Evolutionary conservation across 2,329 filamentous ascomycete species (phyloP).

Genomic region (Venturia carpophila): DNA sequence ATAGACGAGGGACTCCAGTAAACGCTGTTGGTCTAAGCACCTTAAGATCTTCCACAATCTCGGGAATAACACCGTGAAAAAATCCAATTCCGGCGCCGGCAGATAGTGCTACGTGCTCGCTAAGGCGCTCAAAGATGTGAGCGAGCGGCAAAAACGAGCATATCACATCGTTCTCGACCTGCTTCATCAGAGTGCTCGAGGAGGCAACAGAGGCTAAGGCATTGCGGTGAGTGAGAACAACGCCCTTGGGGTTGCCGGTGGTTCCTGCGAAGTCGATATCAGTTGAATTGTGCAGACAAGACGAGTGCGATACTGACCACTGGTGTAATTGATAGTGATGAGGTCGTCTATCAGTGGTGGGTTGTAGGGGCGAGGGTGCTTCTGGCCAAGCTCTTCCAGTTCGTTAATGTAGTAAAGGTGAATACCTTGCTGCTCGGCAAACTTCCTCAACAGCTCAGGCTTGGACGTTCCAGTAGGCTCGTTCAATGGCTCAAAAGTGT

Average conservation of each 20-base stretch:
- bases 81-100: slow-evolving; percentile 73
- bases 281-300: slow-evolving; percentile 20
- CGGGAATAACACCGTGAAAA: slow-evolving; percentile 84
- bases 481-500: slow-evolving; percentile 56
- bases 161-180: slow-evolving; percentile 53
- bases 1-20: slow-evolving; percentile 82
- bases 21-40: slow-evolving; percentile 73
- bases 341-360: slow-evolving; percentile 67
- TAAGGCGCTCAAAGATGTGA: slow-evolving; percentile 83
- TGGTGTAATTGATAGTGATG: slow-evolving; percentile 73
- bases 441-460: slow-evolving; percentile 62
- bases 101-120: slow-evolving; percentile 67
- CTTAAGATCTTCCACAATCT: slow-evolving; percentile 87
- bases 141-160: slow-evolving; percentile 89
- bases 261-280: slow-evolving; percentile 35
- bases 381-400: slow-evolving; percentile 72
- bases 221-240: slow-evolving; percentile 32
- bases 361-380: slow-evolving; percentile 60
- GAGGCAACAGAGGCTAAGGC: slow-evolving; percentile 37
- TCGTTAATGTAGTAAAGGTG: slow-evolving; percentile 70
- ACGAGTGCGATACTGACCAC: slow-evolving; percentile 24
- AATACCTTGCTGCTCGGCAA: slow-evolving; percentile 68
- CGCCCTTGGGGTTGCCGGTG: slow-evolving; percentile 33
- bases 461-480: slow-evolving; percentile 74
- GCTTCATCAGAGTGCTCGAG: slow-evolving; percentile 32